Base-by-base conservation (phyloP, 306 rosid species). In the Glycyrrhiza uralensis region DNA sequence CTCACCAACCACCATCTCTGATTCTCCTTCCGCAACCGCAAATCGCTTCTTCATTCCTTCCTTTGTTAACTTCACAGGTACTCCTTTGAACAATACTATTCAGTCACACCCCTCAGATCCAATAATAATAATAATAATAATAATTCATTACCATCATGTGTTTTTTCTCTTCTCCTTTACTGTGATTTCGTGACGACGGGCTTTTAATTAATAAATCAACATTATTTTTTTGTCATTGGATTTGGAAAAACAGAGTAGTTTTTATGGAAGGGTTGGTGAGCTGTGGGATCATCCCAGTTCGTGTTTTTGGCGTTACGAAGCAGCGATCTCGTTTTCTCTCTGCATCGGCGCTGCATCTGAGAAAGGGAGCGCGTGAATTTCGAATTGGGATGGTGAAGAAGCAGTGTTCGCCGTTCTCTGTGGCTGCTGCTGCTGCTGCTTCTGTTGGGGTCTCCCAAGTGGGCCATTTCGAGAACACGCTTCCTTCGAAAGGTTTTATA, bases 401-500 rank as follows among this genome's bases (percentile, higher is more conserved):
- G 24, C 63, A 58, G 45, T 15, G 61, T 62, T 42, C 19, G 13
- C 44, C 85, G 15, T 28, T 83, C 20, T 60, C 63, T 9, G 71
- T 75, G 39, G 38, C 81, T 77, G 28, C 80, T 58, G 38, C 81
- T 77, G 28, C 80, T 58, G 77, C 83, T 73, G 26, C 76, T 10
- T 80, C 88, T 11, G 83, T 70, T 71, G 82, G 79, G 36, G 59
- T 70, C 19, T 50, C 86, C 19, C 63, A 76, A 72, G 29, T 74
- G 44, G 75, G 49, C 32, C 87, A 68, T 49, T 88, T 77, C 26
- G 73, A 75, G 72, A 88, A 83, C 67, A 88, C 79, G 0, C 5
- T 76, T 33, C 90, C 88, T 74, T 83, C 90, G 47, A 81, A 68
- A 88, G 93, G 93, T 79, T 39, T 64, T 49, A 7, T 5, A 14